A percentile compares a stretch with the other conserved stretches of the same genome.
These are phyloP conservation scores for Eucommia ulmoides DNA, from an alignment of 257 asterid genomes.

Conservation along the genomic window DNA sequence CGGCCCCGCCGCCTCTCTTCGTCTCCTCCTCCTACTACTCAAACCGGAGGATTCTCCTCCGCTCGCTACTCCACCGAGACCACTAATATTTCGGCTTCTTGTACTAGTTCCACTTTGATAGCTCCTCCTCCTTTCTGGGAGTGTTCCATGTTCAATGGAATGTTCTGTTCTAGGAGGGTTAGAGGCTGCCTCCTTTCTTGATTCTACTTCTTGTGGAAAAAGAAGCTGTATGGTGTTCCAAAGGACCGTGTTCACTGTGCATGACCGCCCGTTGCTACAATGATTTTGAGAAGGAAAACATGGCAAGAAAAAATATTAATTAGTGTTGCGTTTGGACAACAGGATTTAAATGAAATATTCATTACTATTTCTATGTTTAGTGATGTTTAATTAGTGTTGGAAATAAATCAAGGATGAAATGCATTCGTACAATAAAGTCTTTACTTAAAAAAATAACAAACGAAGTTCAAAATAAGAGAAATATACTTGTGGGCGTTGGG, in stretches of 20 bases:
- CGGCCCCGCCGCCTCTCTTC: constrained; percentile 28
- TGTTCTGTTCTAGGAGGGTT: constrained; percentile 18
- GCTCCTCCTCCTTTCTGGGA: constrained; percentile 23
- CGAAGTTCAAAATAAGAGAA: too few species aligned
- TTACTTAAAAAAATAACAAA: too few species aligned
- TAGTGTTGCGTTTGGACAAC: too few species aligned
- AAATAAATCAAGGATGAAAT: too few species aligned
- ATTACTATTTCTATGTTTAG: too few species aligned
- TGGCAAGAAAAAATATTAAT: too few species aligned
- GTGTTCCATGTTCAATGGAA: not conserved
- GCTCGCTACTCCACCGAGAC: constrained; percentile 10
- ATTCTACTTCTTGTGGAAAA: constrained; percentile 80
- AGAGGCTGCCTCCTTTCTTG: constrained; percentile 35
- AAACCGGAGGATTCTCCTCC: constrained; percentile 11
- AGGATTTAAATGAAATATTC: too few species aligned
- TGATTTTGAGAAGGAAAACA: too few species aligned
- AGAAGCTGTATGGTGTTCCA: constrained; percentile 94
- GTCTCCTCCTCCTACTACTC: not conserved
- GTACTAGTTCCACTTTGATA: not conserved
- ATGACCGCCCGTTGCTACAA: constrained; percentile 69
- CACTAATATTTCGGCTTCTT: constrained; percentile 16
- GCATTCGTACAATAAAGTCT: too few species aligned
- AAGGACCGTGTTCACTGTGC: constrained; percentile 88
- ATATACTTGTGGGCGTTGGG: too few species aligned
- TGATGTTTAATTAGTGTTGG: too few species aligned